Evolutionary conservation across 176 grass and related monocot genomes (phyloP), one percentile per base, ranked within the genome.

Genomic region (Eleusine indica): DNA sequence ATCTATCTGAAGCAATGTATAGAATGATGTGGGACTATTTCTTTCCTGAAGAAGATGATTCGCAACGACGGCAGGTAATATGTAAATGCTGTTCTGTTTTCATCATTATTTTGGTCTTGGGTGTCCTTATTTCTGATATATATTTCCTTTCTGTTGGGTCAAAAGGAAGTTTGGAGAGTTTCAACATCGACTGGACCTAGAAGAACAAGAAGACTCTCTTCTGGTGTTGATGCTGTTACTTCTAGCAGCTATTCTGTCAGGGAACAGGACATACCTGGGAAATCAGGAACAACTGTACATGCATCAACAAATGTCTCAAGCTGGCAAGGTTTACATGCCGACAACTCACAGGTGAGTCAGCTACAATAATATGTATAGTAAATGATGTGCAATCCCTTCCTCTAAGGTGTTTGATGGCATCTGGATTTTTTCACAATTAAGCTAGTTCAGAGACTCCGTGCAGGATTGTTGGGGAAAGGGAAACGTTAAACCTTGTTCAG

Each of bases 1-100:
- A 99, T 86, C 84, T 99, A 37, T 88, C 93, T 7, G 96, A 99
- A 92, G 90, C 89, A 48, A 99, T 99, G 96, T 99, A 99, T 77
- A 92, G 91, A 85, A 99, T 96, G 96, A 99, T 99, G 96, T 99
- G 96, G 96, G 96, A 99, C 52, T 99, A 99, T 76, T 96, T 99
- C 53, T 99, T 99, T 86, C 93, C 96, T 37, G 96, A 99, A 84
- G 96, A 99, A 89, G 93, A 99, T 76, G 96, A 99, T 87, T 99
- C 96, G 73, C 96, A 96, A 86, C 86, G 93, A 84, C 93, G 93
- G 4, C 96, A 99, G 96, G 96, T 96, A 88, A 71, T 78, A 14
- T 39, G 60, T 28, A 14, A 61, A 61, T 64, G 61, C 28, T 60
- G 18, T 65, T 78, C 48, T 6, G 19, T 77, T 46, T 61, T 62